phyloP scores from a whole-genome alignment of 257 asterid species.

The Solanum microdontum region DNA sequence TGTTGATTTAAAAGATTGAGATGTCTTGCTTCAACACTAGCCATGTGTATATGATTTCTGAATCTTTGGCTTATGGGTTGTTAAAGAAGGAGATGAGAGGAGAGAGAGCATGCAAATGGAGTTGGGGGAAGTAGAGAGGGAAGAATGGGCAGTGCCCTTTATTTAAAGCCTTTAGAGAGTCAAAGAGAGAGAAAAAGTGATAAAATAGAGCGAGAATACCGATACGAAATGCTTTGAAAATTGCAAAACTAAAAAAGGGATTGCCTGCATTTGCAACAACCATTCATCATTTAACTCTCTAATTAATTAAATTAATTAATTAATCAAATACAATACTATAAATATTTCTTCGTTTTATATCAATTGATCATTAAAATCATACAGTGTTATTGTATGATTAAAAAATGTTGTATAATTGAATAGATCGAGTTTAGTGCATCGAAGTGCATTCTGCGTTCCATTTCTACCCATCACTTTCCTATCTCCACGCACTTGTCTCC shows the following conservation, averaged over 20 bases:
- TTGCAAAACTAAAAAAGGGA: not conserved
- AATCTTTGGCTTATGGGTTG: not conserved
- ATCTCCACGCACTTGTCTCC: not conserved
- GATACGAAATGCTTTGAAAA: not conserved
- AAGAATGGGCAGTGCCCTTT: slow-evolving; percentile 17
- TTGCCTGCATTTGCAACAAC: not conserved
- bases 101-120: slow-evolving; percentile 1
- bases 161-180: slow-evolving; percentile 31
- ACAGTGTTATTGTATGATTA: not conserved
- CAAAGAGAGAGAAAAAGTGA: slow-evolving; percentile 2
- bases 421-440: not conserved
- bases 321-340: too few species aligned
- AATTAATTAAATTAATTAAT: not conserved
- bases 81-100: not conserved
- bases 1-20: slow-evolving; percentile 21
- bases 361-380: too few species aligned
- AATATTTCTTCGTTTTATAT: too few species aligned
- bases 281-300: not conserved
- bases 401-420: not conserved
- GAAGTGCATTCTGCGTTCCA: not conserved
- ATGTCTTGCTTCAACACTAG: slow-evolving; percentile 55
- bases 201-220: not conserved
- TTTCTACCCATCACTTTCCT: not conserved
- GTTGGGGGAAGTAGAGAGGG: slow-evolving; percentile 18
- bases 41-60: slow-evolving; percentile 13